These are phyloP conservation scores for Geotrichum aggregatum DNA, from an alignment of 1,139 yeast genomes.

Conservation along the genomic window DNA sequence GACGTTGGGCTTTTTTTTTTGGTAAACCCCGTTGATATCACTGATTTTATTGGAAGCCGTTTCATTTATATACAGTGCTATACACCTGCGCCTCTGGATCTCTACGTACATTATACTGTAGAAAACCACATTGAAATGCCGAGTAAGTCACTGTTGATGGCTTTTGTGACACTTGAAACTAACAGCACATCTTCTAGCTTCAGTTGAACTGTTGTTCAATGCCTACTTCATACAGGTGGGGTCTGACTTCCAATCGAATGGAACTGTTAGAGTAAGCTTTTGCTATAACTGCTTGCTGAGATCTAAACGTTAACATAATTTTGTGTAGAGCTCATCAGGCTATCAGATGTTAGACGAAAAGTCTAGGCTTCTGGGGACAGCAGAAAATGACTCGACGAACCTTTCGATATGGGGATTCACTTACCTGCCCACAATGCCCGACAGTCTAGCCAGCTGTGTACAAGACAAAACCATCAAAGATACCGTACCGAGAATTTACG, in stretches of 20 bases:
- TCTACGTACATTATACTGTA: no score
- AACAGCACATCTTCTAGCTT: no score
- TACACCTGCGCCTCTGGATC: no score
- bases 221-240: slow-evolving; percentile 16
- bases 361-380: slow-evolving; percentile 4
- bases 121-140: no score
- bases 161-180: no score
- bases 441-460: slow-evolving; percentile 10
- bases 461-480: slow-evolving; percentile 11
- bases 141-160: no score
- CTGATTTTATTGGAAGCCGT: no score
- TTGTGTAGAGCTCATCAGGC: slow-evolving; percentile 6
- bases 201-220: slow-evolving; percentile 14
- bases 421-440: slow-evolving; percentile 15
- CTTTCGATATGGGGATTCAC: slow-evolving; percentile 19
- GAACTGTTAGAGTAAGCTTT: slow-evolving; percentile 17
- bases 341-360: slow-evolving; percentile 12
- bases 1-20: no score
- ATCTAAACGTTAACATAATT: no score
- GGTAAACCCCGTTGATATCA: no score
- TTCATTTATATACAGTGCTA: no score
- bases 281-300: not conserved
- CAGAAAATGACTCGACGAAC: slow-evolving; percentile 13
- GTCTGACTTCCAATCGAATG: slow-evolving; percentile 15
- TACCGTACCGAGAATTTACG: slow-evolving; percentile 8